phyloP scores from a whole-genome alignment of 2,329 filamentous ascomycete genomes.

The Botryotinia convoluta region DNA sequence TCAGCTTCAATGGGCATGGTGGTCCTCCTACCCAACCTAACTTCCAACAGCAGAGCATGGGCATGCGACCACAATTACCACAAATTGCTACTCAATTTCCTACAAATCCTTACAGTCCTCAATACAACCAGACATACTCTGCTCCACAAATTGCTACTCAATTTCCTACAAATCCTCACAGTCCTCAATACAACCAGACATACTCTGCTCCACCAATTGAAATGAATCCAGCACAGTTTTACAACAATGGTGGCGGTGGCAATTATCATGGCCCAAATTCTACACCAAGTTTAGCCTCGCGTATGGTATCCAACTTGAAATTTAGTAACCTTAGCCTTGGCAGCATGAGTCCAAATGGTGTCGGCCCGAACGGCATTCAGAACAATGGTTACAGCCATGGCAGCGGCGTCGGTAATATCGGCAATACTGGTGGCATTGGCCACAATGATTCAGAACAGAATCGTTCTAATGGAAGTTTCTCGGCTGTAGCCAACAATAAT shows the following conservation, averaged over 20 bases:
- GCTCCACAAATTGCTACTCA: constrained; percentile 6
- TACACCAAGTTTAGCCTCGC: constrained; percentile 1
- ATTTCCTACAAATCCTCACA: neutral
- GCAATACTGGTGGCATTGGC: neutral
- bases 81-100: constrained; percentile 7
- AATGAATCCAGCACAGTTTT: constrained; percentile 1
- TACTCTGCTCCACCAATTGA: constrained; percentile 8
- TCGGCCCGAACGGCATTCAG: neutral
- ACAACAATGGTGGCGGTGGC: constrained; percentile 1
- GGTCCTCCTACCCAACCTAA: neutral
- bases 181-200: constrained; percentile 1
- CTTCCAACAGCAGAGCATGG: constrained; percentile 10
- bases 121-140: constrained; percentile 10
- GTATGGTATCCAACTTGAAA: neutral
- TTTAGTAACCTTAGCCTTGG: constrained; percentile 4
- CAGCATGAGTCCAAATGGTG: neutral
- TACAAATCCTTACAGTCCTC: neutral
- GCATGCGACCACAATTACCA: constrained; percentile 12
- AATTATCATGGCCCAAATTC: neutral
- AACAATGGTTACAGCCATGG: neutral
- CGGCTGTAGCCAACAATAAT: neutral
- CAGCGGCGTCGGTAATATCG: neutral
- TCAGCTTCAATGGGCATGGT: neutral
- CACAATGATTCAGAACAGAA: neutral
- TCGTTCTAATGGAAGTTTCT: neutral